Base-by-base conservation (phyloP, 257 asterid species). In the Haberlea rhodopensis region DNA sequence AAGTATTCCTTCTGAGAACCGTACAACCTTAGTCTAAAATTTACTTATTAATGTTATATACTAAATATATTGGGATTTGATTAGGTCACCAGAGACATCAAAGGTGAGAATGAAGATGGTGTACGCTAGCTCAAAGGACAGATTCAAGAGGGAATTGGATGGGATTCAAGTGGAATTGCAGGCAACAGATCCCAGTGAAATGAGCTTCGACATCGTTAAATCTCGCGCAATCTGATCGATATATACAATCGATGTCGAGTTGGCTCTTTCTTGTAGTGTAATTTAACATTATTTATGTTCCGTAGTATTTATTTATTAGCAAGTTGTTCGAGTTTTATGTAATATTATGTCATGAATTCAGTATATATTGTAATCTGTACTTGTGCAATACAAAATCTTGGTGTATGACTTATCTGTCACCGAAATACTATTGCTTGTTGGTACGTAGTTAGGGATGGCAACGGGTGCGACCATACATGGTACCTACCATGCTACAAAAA, bases 21-120 rank as follows among this genome's bases (percentile, higher is more conserved):
- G 3, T 11, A 11, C 46, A 9, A 37, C 46, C 46, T 37, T 37
- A n/a, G n/a, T 5, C 5, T 37, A 37, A 13, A n/a, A n/a, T n/a
- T n/a, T n/a, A n/a, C n/a, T n/a, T 11, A 3, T 3, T 34, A 16
- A 34, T 9, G 45, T 34, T 32, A 3, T 37, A 11, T 16, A 43
- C 16, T 43, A 16, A 43, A 4, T 16, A 16, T 22, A 6, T n/a
- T 59, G 11, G 15, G 21, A 31, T 7, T 0, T 19, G 15, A 13
- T 23, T 63, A 72, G 76, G 76, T 72, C 76, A 6, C 76, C 76
- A n/a, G 72, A 72, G 18, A 58, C 63, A 54, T 52, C 76, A 26
- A 72, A 52, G 57, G 72, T 72, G 60, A 72, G 72, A 43, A 72
- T 72, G 76, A 72, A 72, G 76, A 72, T 72, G 76, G 72, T 72